Percentiles rank a stretch among this genome's conserved stretches.
Conservation (phyloP, 2,329 filamentous ascomycete species). For the Xylaria sp. region DNA sequence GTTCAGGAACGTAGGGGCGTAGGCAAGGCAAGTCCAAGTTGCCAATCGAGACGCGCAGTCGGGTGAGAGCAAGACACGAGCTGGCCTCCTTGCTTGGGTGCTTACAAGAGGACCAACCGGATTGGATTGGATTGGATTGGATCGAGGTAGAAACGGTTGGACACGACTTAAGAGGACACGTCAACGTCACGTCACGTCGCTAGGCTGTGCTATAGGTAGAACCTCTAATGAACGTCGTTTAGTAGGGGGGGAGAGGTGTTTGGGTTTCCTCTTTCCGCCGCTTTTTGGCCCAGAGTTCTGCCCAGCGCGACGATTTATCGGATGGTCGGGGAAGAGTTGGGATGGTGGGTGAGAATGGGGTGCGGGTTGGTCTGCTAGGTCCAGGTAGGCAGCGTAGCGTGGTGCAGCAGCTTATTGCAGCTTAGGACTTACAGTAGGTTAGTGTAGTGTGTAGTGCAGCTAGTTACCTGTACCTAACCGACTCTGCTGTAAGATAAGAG, state of each 20-base stretch:
- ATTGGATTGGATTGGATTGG: background rate
- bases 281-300: background rate
- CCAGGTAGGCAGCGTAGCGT: too few relatives aligned
- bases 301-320: background rate
- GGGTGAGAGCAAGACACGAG: conserved; percentile 3
- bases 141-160: background rate
- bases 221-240: background rate
- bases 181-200: background rate
- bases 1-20: background rate
- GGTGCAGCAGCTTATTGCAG: too few relatives aligned
- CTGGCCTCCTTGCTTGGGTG: background rate
- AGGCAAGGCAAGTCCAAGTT: conserved; percentile 1
- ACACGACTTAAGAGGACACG: background rate
- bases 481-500: too few relatives aligned
- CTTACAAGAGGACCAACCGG: background rate
- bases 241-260: background rate
- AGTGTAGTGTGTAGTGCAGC: too few relatives aligned
- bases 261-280: background rate
- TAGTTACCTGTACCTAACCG: too few relatives aligned
- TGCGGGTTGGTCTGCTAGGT: too few relatives aligned
- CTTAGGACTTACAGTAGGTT: too few relatives aligned
- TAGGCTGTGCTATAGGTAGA: background rate
- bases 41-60: background rate
- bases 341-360: conserved; percentile 2
- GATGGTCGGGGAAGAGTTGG: conserved; percentile 16